These are phyloP conservation scores for Vicia sativa DNA, from an alignment of 306 rosid genomes.

Conservation along the genomic window DNA sequence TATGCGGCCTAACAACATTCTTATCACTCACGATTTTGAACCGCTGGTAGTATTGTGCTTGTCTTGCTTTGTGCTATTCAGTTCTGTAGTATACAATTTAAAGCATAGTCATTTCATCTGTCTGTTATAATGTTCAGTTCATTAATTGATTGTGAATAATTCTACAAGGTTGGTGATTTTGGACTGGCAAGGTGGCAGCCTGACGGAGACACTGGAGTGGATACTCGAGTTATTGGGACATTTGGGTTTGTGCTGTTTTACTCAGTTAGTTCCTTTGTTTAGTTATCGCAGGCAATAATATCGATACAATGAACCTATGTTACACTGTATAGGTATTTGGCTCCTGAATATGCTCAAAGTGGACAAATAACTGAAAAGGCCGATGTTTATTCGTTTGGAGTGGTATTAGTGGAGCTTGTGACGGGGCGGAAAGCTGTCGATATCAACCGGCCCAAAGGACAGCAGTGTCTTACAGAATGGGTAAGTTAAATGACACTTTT, in stretches of 20 bases:
- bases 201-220: constrained; percentile 90
- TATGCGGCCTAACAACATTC: constrained; percentile 99
- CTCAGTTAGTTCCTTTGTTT: constrained; percentile 10
- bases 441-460: constrained; percentile 89
- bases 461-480: constrained; percentile 99
- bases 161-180: constrained; percentile 91
- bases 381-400: constrained; percentile 95
- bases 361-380: constrained; percentile 99
- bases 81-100: not conserved
- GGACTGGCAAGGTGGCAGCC: constrained; percentile 99
- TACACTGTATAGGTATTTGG: constrained; percentile 69
- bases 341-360: constrained; percentile 98
- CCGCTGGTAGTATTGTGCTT: constrained; percentile 64
- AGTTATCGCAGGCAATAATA: constrained; percentile 7
- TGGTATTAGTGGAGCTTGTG: constrained; percentile 90
- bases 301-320: constrained; percentile 30
- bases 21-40: constrained; percentile 97
- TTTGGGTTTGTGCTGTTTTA: constrained; percentile 65
- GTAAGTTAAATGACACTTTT: constrained; percentile 45
- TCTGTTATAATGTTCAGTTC: constrained; percentile 1
- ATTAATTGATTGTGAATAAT: constrained; percentile 15
- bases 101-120: constrained; percentile 5
- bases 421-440: constrained; percentile 95
- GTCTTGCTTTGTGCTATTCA: not conserved
- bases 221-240: constrained; percentile 96